Evolutionary conservation across 805 yeast genomes (phyloP).

Genomic region (Candida lessepsii): DNA sequence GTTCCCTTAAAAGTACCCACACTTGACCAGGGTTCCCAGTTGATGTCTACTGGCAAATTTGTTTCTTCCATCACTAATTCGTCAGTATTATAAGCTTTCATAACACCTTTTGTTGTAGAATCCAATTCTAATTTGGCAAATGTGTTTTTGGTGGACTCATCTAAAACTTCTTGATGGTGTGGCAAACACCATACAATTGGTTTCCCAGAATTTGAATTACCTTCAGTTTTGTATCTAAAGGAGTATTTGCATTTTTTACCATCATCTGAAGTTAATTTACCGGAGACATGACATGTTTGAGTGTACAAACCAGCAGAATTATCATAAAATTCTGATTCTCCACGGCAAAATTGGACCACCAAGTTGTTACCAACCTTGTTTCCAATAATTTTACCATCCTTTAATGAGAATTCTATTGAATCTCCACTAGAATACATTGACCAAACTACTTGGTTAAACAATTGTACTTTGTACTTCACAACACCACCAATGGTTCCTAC

Average conservation of each 20-base stretch:
- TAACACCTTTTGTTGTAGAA: conserved; percentile 50
- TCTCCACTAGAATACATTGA: conserved; percentile 50
- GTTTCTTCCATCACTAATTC: conserved; percentile 41
- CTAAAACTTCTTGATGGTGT: conserved; percentile 46
- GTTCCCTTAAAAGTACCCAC: conserved; percentile 31
- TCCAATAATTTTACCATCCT: conserved; percentile 43
- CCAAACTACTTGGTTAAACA: conserved; percentile 66
- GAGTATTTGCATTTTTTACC: conserved; percentile 27
- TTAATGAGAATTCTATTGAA: conserved; percentile 20
- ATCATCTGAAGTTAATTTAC: conserved; percentile 13
- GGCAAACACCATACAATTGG: conserved; percentile 51
- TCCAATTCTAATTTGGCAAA: conserved; percentile 39
- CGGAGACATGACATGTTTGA: conserved; percentile 18
- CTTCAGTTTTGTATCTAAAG: conserved; percentile 29
- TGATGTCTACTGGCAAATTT: conserved; percentile 39
- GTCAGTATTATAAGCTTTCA: conserved; percentile 44
- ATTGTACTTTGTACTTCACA: conserved; percentile 49
- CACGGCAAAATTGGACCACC: conserved; percentile 59
- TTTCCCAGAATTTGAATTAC: conserved; percentile 23
- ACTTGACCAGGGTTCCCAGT: conserved; percentile 58
- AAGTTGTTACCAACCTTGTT: conserved; percentile 43
- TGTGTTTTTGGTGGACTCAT: conserved; percentile 21
- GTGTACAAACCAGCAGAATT: conserved; percentile 34
- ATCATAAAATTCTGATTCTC: conserved; percentile 35
- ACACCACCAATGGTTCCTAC: conserved; percentile 36